These are phyloP conservation scores for Kandelia obovata DNA, from an alignment of 345 rosid genomes.

Conservation along the genomic window DNA sequence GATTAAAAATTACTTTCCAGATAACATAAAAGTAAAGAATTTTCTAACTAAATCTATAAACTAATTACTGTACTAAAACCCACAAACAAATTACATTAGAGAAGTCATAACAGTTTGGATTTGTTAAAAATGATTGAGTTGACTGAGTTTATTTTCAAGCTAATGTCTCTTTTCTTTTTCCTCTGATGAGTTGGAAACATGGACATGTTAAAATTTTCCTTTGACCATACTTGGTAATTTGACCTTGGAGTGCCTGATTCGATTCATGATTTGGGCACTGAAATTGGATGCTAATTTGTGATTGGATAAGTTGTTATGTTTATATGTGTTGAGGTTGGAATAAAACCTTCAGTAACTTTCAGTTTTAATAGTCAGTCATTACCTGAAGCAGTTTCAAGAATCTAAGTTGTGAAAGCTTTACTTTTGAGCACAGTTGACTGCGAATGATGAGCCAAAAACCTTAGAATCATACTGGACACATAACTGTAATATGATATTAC, in stretches of 20 bases:
- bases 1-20: too few species aligned
- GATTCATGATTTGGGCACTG: neutral
- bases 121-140: too few species aligned
- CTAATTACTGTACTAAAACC: too few species aligned
- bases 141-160: too few species aligned
- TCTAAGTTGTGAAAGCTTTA: neutral
- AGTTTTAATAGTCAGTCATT: slow-evolving; percentile 3
- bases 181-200: neutral
- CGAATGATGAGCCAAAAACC: neutral
- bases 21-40: too few species aligned
- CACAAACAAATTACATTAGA: too few species aligned
- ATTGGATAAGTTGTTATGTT: neutral
- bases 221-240: neutral
- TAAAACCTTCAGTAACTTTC: neutral
- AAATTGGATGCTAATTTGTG: neutral
- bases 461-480: neutral
- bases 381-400: neutral
- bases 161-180: too few species aligned
- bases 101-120: too few species aligned
- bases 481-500: neutral
- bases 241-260: neutral
- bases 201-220: neutral
- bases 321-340: neutral
- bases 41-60: too few species aligned
- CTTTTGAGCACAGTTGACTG: slow-evolving; percentile 5